Evolutionary conservation across 768 basidiomycete species (phyloP), one percentile per base, ranked within the genome.

Genomic region (Mycena floridula): DNA sequence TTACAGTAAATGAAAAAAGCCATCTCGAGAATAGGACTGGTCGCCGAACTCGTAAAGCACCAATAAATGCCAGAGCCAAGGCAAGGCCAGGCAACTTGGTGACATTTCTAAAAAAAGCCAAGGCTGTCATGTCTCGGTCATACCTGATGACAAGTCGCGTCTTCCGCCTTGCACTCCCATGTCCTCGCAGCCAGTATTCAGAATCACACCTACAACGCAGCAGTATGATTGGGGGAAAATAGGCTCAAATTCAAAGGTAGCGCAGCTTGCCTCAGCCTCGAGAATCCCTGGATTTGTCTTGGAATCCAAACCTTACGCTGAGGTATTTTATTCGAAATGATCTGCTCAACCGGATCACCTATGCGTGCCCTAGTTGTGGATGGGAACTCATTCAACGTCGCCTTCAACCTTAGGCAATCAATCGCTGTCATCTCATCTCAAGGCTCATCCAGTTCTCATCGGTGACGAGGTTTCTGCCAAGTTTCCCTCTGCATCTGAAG

Each of bases 141-240:
- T n/a, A n/a, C n/a, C n/a, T n/a, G n/a, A n/a, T n/a, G n/a, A n/a
- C n/a, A n/a, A n/a, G n/a, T n/a, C n/a, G n/a, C n/a, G n/a, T n/a
- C n/a, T n/a, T n/a, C n/a, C n/a, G n/a, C n/a, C 28, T 26, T 28
- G 7, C 27, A 7, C 6, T 42, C 18, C 43, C 18, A 52, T 53
- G 46, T 15, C 39, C n/a, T n/a, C n/a, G n/a, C n/a, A n/a, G n/a
- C 51, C 66, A 1, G 81, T 91, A 13, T 92, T 96, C 69, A 87
- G 84, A 62, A 75, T 97, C 54, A 54, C 72, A 4, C 89, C 91
- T 2, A 94, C 90, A 6, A 77, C 81, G 1, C 93, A 98, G 60
- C 76, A 81, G 49, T 97, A 98, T 60, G 90, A 93, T 59, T 99
- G 95, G 95, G 95, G 95, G 16, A 93, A 89, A 69, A 66, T 78